Base-by-base conservation (phyloP, 2,329 filamentous ascomycete species). In the Fusarium euwallaceae region DNA sequence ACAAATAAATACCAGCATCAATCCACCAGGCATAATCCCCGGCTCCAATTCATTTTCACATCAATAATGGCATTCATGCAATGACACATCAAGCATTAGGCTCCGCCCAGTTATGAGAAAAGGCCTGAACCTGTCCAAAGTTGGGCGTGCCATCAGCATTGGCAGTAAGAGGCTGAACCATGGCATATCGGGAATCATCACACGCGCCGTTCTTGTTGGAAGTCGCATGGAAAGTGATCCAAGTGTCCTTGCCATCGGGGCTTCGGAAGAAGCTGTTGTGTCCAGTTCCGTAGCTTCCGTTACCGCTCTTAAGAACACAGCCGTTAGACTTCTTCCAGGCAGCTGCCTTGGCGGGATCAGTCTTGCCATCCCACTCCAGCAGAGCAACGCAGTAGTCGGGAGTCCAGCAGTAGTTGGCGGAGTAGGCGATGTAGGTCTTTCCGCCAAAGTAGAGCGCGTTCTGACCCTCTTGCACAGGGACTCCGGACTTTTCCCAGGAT, bases 251-350 rank as follows among this genome's bases (percentile, higher is more conserved):
- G 4, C 84, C 87, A 70, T 90, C 88, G 0, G 88, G 88, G 71
- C 87, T 90, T 32, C 80, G 82, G 81, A 91, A 90, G 83, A 91
- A 91, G 4, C 87, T 88, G 73, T 90, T 90, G 70, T 90, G 88
- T 0, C 88, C 88, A 0, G 88, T 87, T 16, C 88, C 88, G 60
- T 87, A 90, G 76, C 89, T 89, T 4, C 88, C 88, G 68, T 90
- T 90, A 2, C 85, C 88, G 53, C 84, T 86, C 22, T 83, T 85
- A 41, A 91, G 85, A 3, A 88, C 82, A 10, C 87, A 88, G 0
- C 87, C 87, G 17, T 79, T 76, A 4, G 81, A 85, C 83, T 90
- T 91, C 4, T 79, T 83, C 89, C 88, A 91, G 12, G 84, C 86
- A 0, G 77, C 77, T 0, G 81, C 73, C 17, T 79, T 74, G 16